Conservation (phyloP, 805 yeast genomes). For the Starmerella apis region DNA sequence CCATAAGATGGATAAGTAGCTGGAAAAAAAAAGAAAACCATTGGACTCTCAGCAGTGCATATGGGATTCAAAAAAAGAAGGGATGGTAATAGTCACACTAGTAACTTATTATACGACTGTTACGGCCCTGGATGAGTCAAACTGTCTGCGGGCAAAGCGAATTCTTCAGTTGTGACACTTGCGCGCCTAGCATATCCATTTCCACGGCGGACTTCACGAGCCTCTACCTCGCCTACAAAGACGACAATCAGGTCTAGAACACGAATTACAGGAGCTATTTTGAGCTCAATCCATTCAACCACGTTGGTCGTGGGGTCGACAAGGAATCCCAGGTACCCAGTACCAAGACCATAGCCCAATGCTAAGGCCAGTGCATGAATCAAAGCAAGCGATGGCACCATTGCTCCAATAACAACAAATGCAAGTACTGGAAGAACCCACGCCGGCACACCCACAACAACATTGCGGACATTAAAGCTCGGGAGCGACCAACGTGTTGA, state of each 20-base stretch:
- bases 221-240: constrained; percentile 53
- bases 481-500: constrained; percentile 32
- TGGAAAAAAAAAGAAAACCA: neutral
- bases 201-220: constrained; percentile 36
- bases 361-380: constrained; percentile 63
- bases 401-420: neutral
- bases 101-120: too few relatives aligned
- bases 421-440: constrained; percentile 8
- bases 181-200: constrained; percentile 2
- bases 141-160: constrained; percentile 15
- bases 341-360: constrained; percentile 48
- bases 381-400: constrained; percentile 32
- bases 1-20: too few relatives aligned
- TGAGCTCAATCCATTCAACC: constrained; percentile 54
- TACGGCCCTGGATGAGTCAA: constrained; percentile 7
- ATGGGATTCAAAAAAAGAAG: too few relatives aligned
- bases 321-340: constrained; percentile 48
- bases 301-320: constrained; percentile 49
- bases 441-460: constrained; percentile 14
- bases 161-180: constrained; percentile 9
- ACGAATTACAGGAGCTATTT: constrained; percentile 41
- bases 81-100: too few relatives aligned
- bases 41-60: too few relatives aligned
- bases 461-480: constrained; percentile 36
- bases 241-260: constrained; percentile 45